Evolutionary conservation across 345 rosid species (phyloP), one percentile per base, ranked within the genome.

Genomic region (Mercurialis annua): DNA sequence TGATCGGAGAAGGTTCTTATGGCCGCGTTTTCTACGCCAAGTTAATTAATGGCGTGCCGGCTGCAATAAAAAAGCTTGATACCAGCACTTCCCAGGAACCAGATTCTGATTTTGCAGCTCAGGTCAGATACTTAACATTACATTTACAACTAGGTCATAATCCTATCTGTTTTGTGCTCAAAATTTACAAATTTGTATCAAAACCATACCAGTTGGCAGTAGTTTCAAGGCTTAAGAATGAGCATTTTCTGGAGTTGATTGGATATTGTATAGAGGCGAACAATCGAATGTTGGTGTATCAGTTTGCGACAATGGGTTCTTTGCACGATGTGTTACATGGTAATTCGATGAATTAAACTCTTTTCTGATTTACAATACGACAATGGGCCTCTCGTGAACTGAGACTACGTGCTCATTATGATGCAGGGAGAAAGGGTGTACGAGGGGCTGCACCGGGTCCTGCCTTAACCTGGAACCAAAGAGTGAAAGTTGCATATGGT

Each of bases 361-460:
- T 18, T 49, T 2, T 49, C 6, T 40, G 5, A 40, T 1, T 40
- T 3, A 8, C 44, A 3, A 40, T 4, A n/a, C n/a, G 11, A 40
- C 6, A 8, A 40, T 3, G 44, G 10, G 44, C 11, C 44, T 40
- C 44, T 1, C 44, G 10, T n/a, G n/a, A 10, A 40, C 10, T 40
- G 11, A 40, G 44, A 2, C 44, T n/a, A n/a, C n/a, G n/a, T n/a
- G 11, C 44, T 40, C 10, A 1, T 36, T 47, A 0, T 38, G n/a
- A 0, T 59, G 57, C 76, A 94, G 99, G 99, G 66, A 88, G 96
- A 72, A 95, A 95, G 83, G 96, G 96, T 0, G 96, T 92, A 10
- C 96, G 90, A 76, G 92, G 93, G 20, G 97, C 99, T 38, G 98
- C 83, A 73, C 98, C 99, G 27, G 98, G 99, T 67, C 99, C 98